A percentile compares a stretch with the other conserved stretches of the same genome.
Conservation (phyloP, 2,329 filamentous ascomycete species). For the Colletotrichum liriopes region DNA sequence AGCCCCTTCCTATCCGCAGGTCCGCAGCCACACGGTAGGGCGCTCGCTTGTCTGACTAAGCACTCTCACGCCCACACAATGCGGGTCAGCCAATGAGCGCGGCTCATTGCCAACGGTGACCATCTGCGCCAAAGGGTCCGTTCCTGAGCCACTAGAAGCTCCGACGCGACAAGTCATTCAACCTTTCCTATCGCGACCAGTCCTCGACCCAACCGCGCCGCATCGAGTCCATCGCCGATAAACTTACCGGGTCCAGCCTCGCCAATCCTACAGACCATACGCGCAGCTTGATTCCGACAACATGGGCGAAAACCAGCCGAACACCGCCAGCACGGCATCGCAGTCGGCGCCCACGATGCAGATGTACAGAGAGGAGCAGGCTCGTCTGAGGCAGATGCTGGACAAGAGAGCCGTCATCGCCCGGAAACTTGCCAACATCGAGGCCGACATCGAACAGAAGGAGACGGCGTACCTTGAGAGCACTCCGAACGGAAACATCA, state of each 20-base stretch:
- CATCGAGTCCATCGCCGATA: constrained; percentile 25
- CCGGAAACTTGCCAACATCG: constrained; percentile 60
- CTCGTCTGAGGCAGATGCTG: constrained; percentile 63
- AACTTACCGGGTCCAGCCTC: neutral
- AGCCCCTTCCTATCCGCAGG: constrained; percentile 10
- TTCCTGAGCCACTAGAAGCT: constrained; percentile 25
- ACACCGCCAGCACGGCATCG: constrained; percentile 44
- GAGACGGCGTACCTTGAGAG: constrained; percentile 93
- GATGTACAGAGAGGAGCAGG: constrained; percentile 67
- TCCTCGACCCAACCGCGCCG: constrained; percentile 17
- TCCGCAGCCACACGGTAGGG: constrained; percentile 9
- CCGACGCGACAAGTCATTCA: constrained; percentile 21
- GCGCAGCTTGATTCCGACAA: neutral
- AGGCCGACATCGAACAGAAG: constrained; percentile 87
- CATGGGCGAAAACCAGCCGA: constrained; percentile 42
- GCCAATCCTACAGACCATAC: neutral
- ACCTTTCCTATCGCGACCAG: constrained; percentile 8
- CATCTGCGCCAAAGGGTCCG: constrained; percentile 9
- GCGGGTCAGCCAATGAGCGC: constrained; percentile 19
- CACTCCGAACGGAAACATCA: constrained; percentile 92
- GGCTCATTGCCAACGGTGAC: constrained; percentile 4
- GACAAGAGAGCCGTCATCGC: constrained; percentile 55
- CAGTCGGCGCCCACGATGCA: constrained; percentile 54
- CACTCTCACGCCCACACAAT: neutral
- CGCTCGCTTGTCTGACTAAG: constrained; percentile 1